Base-by-base conservation (phyloP, 2,329 filamentous ascomycete genomes). In the Beauveria brongniartii region DNA sequence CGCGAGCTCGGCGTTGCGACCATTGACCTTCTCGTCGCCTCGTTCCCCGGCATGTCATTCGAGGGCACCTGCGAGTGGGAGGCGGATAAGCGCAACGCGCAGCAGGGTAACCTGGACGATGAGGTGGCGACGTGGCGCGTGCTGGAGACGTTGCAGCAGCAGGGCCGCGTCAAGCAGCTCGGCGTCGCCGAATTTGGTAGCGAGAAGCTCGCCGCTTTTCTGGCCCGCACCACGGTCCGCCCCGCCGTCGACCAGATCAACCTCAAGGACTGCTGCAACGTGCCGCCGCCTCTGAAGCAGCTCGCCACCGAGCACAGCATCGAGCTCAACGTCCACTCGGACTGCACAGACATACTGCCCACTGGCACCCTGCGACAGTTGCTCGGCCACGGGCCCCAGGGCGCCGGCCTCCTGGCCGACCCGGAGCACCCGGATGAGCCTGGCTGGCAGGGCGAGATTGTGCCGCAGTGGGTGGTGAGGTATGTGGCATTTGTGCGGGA, bases 221-320 rank as follows among this genome's bases (percentile, higher is more conserved):
- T 97, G 28, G 80, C 84, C 47, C 80, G 84, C 63, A 88, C 90
- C 24, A 80, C 78, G 46, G 79, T 96, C 63, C 84, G 83, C 66
- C 94, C 94, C 0, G 83, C 84, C 22, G 93, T 97, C 46, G 87
- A 97, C 74, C 94, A 99, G 80, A 96, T 99, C 80, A 97, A 97
- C 72, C 84, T 96, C 55, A 87, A 90, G 68, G 91, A 97, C 74
- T 97, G 93, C 78, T 99, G 94, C 75, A 93, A 92, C 52, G 94
- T 97, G 48, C 94, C 94, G 9, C 92, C 92, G 68, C 88, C 91
- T 14, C 81, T 99, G 64, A 86, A 92, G 62, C 77, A 89, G 68
- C 87, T 95, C 68, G 93, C 93, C n/a, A 92, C 91, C 73, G 80
- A 87, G 65, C 81, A 92, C 70, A 81, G 84, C 22, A 92, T 99